Percentiles rank a stretch among this genome's conserved stretches.
Evolutionary conservation across 768 basidiomycete species (phyloP).

Genomic region (Kwoniella europaea): DNA sequence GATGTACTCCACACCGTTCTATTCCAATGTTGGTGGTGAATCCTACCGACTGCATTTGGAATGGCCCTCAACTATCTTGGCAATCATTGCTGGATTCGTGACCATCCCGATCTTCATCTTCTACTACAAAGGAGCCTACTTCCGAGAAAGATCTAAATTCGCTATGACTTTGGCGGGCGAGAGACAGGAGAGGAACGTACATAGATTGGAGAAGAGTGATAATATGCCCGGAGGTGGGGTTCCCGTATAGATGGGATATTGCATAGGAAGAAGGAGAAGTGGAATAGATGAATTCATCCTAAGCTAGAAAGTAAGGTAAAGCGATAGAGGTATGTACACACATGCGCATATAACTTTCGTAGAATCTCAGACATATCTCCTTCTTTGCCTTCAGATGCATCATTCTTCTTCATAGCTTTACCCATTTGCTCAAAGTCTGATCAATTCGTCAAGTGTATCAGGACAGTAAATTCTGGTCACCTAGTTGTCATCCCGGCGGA

Average conservation of each 20-base stretch:
- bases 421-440: no score
- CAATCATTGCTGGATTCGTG: constrained; percentile 36
- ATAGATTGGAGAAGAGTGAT: constrained; percentile 11
- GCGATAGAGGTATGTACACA: no score
- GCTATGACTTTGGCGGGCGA: constrained; percentile 38
- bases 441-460: no score
- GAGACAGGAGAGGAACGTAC: constrained; percentile 21
- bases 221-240: constrained; percentile 7
- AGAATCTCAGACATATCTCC: no score
- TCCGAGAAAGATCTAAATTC: constrained; percentile 43
- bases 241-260: not conserved
- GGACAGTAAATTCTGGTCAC: no score
- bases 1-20: constrained; percentile 46
- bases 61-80: constrained; percentile 47
- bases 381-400: no score
- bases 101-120: constrained; percentile 48
- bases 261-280: no score
- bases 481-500: no score
- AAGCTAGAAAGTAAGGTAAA: no score
- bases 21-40: constrained; percentile 35
- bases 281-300: no score
- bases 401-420: no score
- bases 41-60: constrained; percentile 33
- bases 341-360: no score
- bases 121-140: constrained; percentile 38